Evolutionary conservation across 2,329 filamentous ascomycete species (phyloP).

Genomic region (Cadophora sp.): DNA sequence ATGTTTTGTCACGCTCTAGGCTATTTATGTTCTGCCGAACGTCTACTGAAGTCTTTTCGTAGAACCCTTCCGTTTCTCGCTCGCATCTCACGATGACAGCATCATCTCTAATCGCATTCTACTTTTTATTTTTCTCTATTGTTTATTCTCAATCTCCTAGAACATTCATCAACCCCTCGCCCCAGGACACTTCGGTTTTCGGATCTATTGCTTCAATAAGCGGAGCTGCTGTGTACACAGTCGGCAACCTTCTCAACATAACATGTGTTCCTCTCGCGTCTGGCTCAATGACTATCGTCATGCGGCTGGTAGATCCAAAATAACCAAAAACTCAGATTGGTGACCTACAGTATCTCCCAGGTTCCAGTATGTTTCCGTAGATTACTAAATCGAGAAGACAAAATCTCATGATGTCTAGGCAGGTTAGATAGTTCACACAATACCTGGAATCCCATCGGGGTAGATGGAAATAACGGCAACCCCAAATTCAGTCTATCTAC

Average conservation of each 20-base stretch:
- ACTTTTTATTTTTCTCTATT: background rate
- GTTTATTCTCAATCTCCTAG: slow-evolving; percentile 1
- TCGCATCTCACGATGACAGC: too few relatives aligned
- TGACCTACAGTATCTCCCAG: background rate
- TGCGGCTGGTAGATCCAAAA: background rate
- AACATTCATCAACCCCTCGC: slow-evolving; percentile 10
- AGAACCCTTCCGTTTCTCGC: too few relatives aligned
- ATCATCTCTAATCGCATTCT: background rate
- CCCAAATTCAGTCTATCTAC: background rate
- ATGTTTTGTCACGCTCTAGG: too few relatives aligned
- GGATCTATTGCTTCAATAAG: background rate
- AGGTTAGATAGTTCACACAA: background rate
- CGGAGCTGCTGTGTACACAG: background rate
- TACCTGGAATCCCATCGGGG: slow-evolving; percentile 7
- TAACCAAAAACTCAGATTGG: background rate
- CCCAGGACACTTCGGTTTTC: background rate
- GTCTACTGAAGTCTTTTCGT: too few relatives aligned
- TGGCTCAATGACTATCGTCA: background rate
- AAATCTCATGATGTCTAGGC: background rate
- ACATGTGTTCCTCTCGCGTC: slow-evolving; percentile 1
- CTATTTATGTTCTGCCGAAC: too few relatives aligned
- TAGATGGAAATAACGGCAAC: slow-evolving; percentile 9
- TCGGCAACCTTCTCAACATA: slow-evolving; percentile 13
- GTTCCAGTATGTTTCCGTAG: background rate
- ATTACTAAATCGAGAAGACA: background rate